Conservation (phyloP, 2,329 filamentous ascomycete genomes). For the Neopestalotiopsis sp. region DNA sequence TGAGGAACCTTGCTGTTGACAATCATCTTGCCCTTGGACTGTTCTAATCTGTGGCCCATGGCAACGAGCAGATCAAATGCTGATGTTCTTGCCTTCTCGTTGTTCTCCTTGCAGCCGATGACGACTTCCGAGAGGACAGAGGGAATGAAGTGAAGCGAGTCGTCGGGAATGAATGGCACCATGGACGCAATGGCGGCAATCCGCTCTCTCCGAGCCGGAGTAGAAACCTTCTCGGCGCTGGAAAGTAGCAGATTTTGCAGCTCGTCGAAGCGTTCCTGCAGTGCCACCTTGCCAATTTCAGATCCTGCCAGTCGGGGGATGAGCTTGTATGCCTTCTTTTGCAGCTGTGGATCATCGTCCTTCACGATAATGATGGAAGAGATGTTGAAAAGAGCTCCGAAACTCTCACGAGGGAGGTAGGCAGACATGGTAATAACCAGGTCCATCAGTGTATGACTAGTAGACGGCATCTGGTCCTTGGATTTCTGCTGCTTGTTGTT, state of each 20-base stretch:
- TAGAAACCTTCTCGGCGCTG: slow-evolving; percentile 83
- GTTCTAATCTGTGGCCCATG: slow-evolving; percentile 80
- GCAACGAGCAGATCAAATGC: slow-evolving; percentile 90
- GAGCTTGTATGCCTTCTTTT: slow-evolving; percentile 99
- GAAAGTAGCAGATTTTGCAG: slow-evolving; percentile 81
- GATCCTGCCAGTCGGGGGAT: slow-evolving; percentile 90
- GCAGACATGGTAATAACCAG: slow-evolving; percentile 94
- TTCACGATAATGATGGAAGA: slow-evolving; percentile 82
- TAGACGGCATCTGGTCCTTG: slow-evolving; percentile 82
- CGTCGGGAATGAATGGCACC: slow-evolving; percentile 76
- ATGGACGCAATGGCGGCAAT: slow-evolving; percentile 82
- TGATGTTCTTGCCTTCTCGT: slow-evolving; percentile 87
- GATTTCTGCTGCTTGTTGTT: slow-evolving; percentile 58
- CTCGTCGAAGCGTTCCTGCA: slow-evolving; percentile 76
- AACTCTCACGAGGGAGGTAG: slow-evolving; percentile 88
- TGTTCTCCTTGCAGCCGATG: slow-evolving; percentile 95
- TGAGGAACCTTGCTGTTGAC: slow-evolving; percentile 85
- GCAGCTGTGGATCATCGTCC: slow-evolving; percentile 84
- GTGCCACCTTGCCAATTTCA: slow-evolving; percentile 74
- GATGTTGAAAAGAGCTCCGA: slow-evolving; percentile 83
- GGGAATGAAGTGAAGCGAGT: slow-evolving; percentile 90
- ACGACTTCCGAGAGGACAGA: slow-evolving; percentile 92
- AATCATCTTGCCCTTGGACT: slow-evolving; percentile 72
- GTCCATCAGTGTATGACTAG: slow-evolving; percentile 94
- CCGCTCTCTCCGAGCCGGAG: slow-evolving; percentile 85